phyloP scores from a whole-genome alignment of 2,329 filamentous ascomycete species.

The Venturiaceae sp. region DNA sequence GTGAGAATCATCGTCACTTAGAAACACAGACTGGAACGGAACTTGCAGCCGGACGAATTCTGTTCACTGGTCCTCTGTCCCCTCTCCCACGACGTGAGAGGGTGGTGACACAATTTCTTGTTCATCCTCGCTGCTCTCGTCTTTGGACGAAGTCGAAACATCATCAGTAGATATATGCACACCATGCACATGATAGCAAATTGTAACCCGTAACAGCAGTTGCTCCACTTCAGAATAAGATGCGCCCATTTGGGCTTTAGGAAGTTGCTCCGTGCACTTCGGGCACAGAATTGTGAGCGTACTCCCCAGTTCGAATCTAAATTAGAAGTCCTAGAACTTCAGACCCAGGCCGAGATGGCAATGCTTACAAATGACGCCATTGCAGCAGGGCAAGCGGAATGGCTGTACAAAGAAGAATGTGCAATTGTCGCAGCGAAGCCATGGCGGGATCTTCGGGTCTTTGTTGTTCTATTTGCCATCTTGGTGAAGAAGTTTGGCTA shows the following conservation, averaged over 20 bases:
- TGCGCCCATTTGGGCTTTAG: background rate
- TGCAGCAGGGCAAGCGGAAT: background rate
- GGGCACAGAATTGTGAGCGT: background rate
- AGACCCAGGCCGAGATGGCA: background rate
- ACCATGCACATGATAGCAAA: background rate
- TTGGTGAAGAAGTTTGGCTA: background rate
- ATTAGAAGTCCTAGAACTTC: background rate
- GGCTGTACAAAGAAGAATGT: background rate
- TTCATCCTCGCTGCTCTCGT: background rate
- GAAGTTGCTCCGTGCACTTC: background rate
- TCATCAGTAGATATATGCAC: background rate
- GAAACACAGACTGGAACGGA: no score
- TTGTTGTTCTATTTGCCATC: background rate
- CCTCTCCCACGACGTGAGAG: no score
- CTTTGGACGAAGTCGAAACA: background rate
- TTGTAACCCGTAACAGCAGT: background rate
- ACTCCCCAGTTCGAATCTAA: background rate
- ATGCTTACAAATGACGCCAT: background rate
- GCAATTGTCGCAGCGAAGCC: background rate
- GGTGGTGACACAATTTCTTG: no score
- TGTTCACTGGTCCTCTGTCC: no score
- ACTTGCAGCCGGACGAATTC: no score
- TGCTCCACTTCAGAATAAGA: background rate
- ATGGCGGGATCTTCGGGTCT: background rate
- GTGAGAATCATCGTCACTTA: no score